phyloP scores from a whole-genome alignment of 2,329 filamentous ascomycete species.

The Sporothrix inflata region DNA sequence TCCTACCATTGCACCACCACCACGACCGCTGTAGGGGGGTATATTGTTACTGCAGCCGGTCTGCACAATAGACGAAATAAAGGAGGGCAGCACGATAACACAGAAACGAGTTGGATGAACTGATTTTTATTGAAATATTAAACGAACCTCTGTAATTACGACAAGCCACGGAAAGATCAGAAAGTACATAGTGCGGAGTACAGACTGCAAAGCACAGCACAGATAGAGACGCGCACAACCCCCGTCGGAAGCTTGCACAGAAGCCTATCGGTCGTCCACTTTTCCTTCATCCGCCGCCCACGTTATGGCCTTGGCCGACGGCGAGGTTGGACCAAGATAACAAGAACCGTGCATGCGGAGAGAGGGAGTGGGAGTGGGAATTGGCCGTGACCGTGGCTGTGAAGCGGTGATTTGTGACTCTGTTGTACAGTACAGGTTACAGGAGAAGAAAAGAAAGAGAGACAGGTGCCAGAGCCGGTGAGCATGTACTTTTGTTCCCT shows the following conservation, averaged over 20 bases:
- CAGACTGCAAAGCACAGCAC: not conserved
- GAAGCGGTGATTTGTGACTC: not conserved
- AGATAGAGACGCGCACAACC: not conserved
- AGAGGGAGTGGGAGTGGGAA: too few species aligned
- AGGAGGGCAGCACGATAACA: not conserved
- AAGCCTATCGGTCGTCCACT: not conserved
- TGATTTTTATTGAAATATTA: not conserved
- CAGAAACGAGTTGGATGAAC: not conserved
- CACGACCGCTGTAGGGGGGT: not conserved
- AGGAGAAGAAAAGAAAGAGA: not conserved
- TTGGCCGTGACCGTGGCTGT: not conserved
- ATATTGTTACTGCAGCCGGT: conserved; percentile 9
- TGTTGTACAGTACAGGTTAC: not conserved
- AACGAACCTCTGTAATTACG: not conserved
- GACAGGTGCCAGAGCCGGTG: not conserved
- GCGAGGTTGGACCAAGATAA: conserved; percentile 11
- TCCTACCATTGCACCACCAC: not conserved
- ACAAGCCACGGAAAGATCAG: not conserved
- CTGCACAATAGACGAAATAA: not conserved
- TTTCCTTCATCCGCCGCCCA: not conserved
- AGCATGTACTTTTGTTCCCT: not conserved
- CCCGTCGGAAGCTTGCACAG: conserved; percentile 9
- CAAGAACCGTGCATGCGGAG: conserved; percentile 14
- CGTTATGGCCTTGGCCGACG: not conserved
- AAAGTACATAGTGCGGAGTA: not conserved